Base-by-base conservation (phyloP, 768 basidiomycete species). In the Tubosaeta sp. region DNA sequence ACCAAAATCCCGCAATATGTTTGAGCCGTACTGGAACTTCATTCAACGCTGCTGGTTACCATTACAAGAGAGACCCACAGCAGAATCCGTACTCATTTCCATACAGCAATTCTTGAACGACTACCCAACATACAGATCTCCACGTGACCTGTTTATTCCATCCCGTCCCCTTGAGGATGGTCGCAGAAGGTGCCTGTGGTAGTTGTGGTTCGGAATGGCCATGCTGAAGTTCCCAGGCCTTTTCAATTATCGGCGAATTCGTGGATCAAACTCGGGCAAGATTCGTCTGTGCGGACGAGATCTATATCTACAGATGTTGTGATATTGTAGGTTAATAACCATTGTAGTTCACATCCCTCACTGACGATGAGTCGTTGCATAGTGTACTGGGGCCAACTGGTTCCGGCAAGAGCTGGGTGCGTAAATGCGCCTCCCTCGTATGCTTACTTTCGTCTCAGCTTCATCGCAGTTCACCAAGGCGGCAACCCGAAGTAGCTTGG, bases 371-470 rank as follows among this genome's bases (percentile, higher is more conserved):
- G 0, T 17, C 9, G 5, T 35, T 9, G 0, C n/a, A 52, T 29
- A 64, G 62, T 19, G 50, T 58, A 33, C 26, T 58, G 9, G 61
- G 61, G 0, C 58, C 61, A 6, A 57, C 61, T 26, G 61, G 61
- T 25, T 52, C 58, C 0, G 61, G 61, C 0, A 62, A 62, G 27
- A 62, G 61, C 19, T 62, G 58, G 61, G 61, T 62, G 17, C 14
- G 58, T 52, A 16, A 13, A 9, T 3, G 12, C 16, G 11, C 35
- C 31, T 19, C 16, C 6, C 16, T 8, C 9, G 19, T 17, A 1
- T 14, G 1, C 16, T 7, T 11, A 19, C 1, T 45, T 10, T 39
- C 9, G 17, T 43, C 46, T 47, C 16, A 57, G 17, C 12, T 27
- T n/a, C 1, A 6, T 27, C 14, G 25, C 32, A 62, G 61, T 62